Evolutionary conservation across 1,284 basidiomycete genomes (phyloP), one percentile per base, ranked within the genome.

Genomic region (Melampsora occidentalis): DNA sequence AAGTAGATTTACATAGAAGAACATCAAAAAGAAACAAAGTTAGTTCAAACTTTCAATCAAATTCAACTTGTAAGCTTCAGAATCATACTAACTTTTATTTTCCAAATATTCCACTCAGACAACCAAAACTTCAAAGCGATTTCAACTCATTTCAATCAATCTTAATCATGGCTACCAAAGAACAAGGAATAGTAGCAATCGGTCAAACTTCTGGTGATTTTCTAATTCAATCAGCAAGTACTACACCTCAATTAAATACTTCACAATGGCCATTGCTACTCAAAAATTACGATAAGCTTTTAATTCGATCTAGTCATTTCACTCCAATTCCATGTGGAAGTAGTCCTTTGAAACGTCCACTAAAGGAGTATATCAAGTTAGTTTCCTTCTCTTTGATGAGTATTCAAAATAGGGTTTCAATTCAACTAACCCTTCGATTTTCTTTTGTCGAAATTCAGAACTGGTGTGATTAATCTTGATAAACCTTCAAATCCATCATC

Each of bases 401-500:
- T 96, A 95, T 46, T 86, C 98, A 81, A 97, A 97, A 86, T 90
- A 96, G 76, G 95, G 98, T 89, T 77, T 98, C 99, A 85, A 89
- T 99, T 84, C 94, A 94, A 90, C 94, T 81, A 77, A 86, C 80
- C 57, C 22, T 25, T 33, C n/a, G 14, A 16, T 10, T 53, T 42
- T 57, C 49, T 16, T 68, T 20, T 59, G 57, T 42, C 31, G 12
- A 2, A 20, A 25, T 67, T 6, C 79, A 94, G 92, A 85, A 94
- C 94, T 78, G 97, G 97, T 80, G 93, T 97, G 77, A 99, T 99
- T 84, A 98, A 99, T 86, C 87, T 99, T 80, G 97, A 99, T 88
- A 99, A 99, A 84, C 97, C 97, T 33, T 98, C 96, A 66, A 99
- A 99, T 85, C 97, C 97, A 9, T 99, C 97, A 5, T 98, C 96